Evolutionary conservation across 108 stramenopile genomes (phyloP).

Genomic region (Cafeteria roenbergensis): DNA sequence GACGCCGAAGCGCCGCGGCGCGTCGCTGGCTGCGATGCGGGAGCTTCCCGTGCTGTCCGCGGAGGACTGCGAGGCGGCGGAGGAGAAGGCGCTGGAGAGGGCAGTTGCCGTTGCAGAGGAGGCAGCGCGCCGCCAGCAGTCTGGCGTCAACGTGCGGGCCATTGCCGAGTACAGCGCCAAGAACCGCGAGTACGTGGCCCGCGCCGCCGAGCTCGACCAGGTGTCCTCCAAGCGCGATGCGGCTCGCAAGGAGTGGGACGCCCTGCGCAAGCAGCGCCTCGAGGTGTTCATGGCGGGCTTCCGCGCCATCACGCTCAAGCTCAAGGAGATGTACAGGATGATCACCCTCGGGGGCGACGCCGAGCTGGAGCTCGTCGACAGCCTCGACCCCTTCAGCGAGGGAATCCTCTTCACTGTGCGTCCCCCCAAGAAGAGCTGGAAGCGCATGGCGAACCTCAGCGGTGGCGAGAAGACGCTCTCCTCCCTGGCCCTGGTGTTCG

Average conservation of each 20-base stretch:
- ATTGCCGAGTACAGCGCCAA: slow-evolving; percentile 80
- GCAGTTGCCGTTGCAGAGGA: slow-evolving; percentile 58
- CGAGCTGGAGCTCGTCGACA: slow-evolving; percentile 93
- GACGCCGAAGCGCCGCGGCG: too few species aligned
- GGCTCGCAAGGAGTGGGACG: slow-evolving; percentile 67
- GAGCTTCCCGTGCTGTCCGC: slow-evolving; percentile 34
- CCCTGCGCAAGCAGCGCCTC: slow-evolving; percentile 73
- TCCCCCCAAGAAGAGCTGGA: slow-evolving; percentile 97
- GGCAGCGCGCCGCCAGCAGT: slow-evolving; percentile 60
- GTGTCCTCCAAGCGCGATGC: slow-evolving; percentile 67
- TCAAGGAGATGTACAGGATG: slow-evolving; percentile 99
- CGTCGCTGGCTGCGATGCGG: background rate
- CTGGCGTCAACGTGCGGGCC: slow-evolving; percentile 77
- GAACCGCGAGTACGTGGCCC: slow-evolving; percentile 63
- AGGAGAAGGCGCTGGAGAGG: slow-evolving; percentile 47
- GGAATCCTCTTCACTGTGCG: slow-evolving; percentile 92
- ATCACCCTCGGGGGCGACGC: slow-evolving; percentile 98
- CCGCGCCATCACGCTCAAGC: slow-evolving; percentile 75
- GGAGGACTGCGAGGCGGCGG: slow-evolving; percentile 44
- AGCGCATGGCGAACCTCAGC: slow-evolving; percentile 87
- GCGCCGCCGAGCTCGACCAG: slow-evolving; percentile 71
- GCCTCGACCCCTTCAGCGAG: slow-evolving; percentile 94
- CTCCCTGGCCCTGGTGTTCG: slow-evolving; percentile 94
- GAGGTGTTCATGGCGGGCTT: slow-evolving; percentile 98
- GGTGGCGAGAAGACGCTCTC: slow-evolving; percentile 97